Evolutionary conservation across 2,329 filamentous ascomycete species (phyloP).

Genomic region (Xylariomycetidae sp.): DNA sequence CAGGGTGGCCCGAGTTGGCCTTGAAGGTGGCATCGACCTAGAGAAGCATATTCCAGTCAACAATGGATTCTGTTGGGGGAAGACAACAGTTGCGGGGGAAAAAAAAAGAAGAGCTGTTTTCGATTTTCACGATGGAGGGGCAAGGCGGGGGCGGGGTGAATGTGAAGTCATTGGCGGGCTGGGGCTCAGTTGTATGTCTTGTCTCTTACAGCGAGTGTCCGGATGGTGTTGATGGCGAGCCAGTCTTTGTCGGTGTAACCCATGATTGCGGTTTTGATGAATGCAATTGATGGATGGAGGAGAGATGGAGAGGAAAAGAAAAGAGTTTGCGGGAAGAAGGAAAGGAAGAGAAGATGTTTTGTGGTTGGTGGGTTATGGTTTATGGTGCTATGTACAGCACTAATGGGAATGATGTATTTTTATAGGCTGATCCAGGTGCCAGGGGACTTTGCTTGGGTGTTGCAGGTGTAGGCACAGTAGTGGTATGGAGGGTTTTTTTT

Average conservation of each 20-base stretch:
- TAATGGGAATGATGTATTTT: constrained; percentile 18
- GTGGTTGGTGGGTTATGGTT: no score
- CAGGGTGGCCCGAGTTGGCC: constrained; percentile 97
- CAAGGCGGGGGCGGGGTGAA: constrained; percentile 27
- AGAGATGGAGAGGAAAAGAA: constrained; percentile 17
- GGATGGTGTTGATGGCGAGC: constrained; percentile 97
- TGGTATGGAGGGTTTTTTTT: no score
- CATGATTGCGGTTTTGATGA: constrained; percentile 64
- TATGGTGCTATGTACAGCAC: constrained; percentile 19
- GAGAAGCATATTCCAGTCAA: constrained; percentile 17
- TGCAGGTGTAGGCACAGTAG: no score
- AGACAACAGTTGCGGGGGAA: constrained; percentile 9
- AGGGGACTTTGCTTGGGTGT: no score
- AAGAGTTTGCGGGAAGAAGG: constrained; percentile 18
- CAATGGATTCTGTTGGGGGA: constrained; percentile 3
- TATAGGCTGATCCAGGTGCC: constrained; percentile 2
- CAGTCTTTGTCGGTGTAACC: constrained; percentile 82
- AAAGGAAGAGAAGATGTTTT: constrained; percentile 20
- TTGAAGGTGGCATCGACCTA: constrained; percentile 96
- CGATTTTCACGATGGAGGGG: constrained; percentile 27
- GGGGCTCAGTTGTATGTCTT: no score
- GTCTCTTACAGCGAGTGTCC: constrained; percentile 78
- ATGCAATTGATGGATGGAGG: constrained; percentile 7
- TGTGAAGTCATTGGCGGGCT: constrained; percentile 6
- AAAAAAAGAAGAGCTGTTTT: constrained; percentile 5